Percentiles rank a stretch among this genome's conserved stretches.
phyloP scores from a whole-genome alignment of 148 eudicot species.

The Suaeda aralocaspica region DNA sequence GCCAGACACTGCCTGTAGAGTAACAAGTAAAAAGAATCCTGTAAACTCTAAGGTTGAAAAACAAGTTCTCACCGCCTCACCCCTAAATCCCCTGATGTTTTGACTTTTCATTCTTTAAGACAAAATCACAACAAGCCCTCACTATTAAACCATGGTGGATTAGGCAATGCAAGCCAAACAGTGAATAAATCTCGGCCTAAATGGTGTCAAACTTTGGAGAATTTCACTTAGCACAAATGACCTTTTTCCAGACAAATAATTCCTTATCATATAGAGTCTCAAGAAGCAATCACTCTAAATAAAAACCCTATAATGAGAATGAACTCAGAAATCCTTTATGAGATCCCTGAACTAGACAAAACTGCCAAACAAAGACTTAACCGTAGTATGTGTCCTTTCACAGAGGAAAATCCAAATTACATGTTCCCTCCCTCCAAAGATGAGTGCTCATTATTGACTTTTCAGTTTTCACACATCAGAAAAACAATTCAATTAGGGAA shows the following conservation, averaged over 20 bases:
- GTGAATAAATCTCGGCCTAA: background rate
- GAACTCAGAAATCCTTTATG: background rate
- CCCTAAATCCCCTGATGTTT: background rate
- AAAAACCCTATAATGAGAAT: too few species aligned
- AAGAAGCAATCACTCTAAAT: background rate
- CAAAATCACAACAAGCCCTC: background rate
- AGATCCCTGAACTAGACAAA: background rate
- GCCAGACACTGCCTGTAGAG: conserved; percentile 57
- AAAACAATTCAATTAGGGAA: background rate
- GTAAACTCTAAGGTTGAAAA: background rate
- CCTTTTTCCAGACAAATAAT: too few species aligned
- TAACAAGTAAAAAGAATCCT: background rate
- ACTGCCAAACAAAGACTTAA: background rate
- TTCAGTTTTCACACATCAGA: background rate
- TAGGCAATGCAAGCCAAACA: background rate
- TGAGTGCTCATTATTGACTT: background rate
- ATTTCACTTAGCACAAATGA: too few species aligned
- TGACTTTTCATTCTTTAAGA: background rate
- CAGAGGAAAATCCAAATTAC: background rate
- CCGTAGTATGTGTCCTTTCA: background rate
- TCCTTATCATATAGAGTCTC: background rate
- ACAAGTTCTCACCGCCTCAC: background rate
- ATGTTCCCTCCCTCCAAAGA: background rate
- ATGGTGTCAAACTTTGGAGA: too few species aligned
- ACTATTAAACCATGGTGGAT: background rate